Base-by-base conservation (phyloP, 2,329 filamentous ascomycete genomes). In the Aspergillus tanneri region DNA sequence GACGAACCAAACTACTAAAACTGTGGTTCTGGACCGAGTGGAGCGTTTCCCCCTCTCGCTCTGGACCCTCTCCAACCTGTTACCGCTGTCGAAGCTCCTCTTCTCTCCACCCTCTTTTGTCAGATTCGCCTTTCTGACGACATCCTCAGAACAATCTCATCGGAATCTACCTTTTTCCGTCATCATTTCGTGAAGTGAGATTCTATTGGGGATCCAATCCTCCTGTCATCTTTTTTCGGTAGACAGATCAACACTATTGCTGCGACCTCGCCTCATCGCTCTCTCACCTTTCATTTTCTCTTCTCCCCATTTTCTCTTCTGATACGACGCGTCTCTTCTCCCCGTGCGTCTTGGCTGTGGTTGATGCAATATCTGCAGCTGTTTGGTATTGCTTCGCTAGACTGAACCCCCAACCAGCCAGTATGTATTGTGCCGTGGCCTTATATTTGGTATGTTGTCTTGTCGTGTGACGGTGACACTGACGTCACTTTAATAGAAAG, bases 401-500 rank as follows among this genome's bases (percentile, higher is more conserved):
- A n/a, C n/a, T n/a, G n/a, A n/a, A n/a, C n/a, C n/a, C n/a, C n/a
- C n/a, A n/a, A n/a, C n/a, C n/a, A n/a, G n/a, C n/a, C n/a, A n/a
- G n/a, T n/a, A n/a, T n/a, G n/a, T n/a, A n/a, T n/a, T n/a, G n/a
- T n/a, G n/a, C n/a, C n/a, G n/a, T n/a, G n/a, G n/a, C n/a, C n/a
- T n/a, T n/a, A n/a, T n/a, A n/a, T n/a, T n/a, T n/a, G n/a, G n/a
- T n/a, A n/a, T n/a, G n/a, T n/a, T n/a, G n/a, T n/a, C n/a, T n/a
- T n/a, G n/a, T n/a, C n/a, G n/a, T n/a, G n/a, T n/a, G n/a, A n/a
- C n/a, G n/a, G 16, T 25, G 37, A 21, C 21, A 36, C 47, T 55
- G 47, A 53, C 54, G 49, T 54, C 56, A 54, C 46, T 39, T 23
- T 36, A 46, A 41, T 35, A 39, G 38, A 40, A 12, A 21, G 41